Percentiles rank a stretch among this genome's conserved stretches.
Evolutionary conservation across 176 grass and related monocot species (phyloP).

Genomic region (Saccharum officinarum): DNA sequence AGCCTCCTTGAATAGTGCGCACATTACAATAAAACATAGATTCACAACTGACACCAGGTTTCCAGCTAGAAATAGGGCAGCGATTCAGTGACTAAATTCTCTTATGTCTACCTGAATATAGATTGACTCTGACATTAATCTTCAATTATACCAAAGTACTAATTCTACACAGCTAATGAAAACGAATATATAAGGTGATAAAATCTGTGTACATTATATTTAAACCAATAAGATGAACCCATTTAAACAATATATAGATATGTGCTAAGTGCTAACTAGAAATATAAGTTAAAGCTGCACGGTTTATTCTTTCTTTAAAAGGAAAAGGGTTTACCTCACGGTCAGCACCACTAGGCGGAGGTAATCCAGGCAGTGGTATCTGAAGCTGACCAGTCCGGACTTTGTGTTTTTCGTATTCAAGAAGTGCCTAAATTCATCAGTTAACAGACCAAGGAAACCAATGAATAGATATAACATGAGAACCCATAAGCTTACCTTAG

Average conservation of each 20-base stretch:
- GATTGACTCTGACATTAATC: not conserved
- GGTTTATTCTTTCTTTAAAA: constrained; percentile 1
- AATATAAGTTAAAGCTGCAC: constrained; percentile 28
- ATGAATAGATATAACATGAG: constrained; percentile 24
- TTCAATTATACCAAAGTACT: constrained; percentile 5
- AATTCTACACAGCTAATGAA: not conserved
- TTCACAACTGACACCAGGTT: constrained; percentile 13
- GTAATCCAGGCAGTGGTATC: constrained; percentile 57
- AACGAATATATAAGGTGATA: not conserved
- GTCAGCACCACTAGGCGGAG: constrained; percentile 55
- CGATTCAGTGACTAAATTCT: not conserved
- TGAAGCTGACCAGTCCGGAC: constrained; percentile 88
- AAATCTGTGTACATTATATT: not conserved
- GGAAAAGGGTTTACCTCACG: constrained; percentile 53
- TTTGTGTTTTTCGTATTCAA: constrained; percentile 98
- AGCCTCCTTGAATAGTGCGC: not conserved
- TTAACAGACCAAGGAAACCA: constrained; percentile 24
- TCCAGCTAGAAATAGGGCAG: not conserved
- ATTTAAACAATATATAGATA: not conserved
- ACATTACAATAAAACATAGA: constrained; percentile 12
- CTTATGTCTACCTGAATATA: not conserved
- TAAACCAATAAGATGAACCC: constrained; percentile 1
- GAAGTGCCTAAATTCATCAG: constrained; percentile 66
- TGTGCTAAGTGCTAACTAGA: not conserved
- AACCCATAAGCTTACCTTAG: constrained; percentile 24